Percentiles rank a stretch among this genome's conserved stretches.
These are phyloP conservation scores for Fusarium paranaense DNA, from an alignment of 2,329 filamentous ascomycete genomes.

Conservation along the genomic window DNA sequence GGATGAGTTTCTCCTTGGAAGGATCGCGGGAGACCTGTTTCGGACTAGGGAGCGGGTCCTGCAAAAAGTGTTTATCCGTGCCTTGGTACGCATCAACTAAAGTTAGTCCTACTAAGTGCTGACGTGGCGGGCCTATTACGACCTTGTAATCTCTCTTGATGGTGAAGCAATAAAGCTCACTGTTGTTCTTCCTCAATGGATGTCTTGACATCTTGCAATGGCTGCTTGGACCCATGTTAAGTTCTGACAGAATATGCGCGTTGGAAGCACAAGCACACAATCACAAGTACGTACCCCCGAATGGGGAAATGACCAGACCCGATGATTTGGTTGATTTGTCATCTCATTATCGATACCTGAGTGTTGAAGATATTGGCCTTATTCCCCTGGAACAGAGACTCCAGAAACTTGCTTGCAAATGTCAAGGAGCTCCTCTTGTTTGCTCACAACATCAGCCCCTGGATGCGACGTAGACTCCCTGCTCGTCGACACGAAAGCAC, in stretches of 20 bases:
- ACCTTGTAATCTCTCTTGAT: not conserved
- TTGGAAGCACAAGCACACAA: not conserved
- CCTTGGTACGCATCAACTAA: not conserved
- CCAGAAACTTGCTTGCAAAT: constrained; percentile 26
- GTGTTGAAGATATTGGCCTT: not conserved
- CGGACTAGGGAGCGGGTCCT: not conserved
- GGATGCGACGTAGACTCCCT: constrained; percentile 21
- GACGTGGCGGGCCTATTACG: not conserved
- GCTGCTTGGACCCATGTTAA: not conserved
- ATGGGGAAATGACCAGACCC: not conserved
- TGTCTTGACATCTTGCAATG: not conserved
- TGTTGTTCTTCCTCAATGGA: not conserved
- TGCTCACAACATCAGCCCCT: constrained; percentile 20
- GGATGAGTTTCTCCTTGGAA: not conserved
- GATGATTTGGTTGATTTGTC: not conserved
- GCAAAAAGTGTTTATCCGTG: not conserved
- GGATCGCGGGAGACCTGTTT: not conserved
- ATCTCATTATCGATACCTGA: not conserved
- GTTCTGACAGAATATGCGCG: not conserved
- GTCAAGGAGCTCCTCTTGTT: constrained; percentile 28
- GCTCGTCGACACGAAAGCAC: constrained; percentile 26
- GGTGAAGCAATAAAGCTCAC: not conserved
- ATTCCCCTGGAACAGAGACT: not conserved
- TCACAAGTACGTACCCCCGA: not conserved
- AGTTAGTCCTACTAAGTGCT: not conserved